Evolutionary conservation across 2,329 filamentous ascomycete species (phyloP).

Genomic region (Pseudogymnoascus sp.): DNA sequence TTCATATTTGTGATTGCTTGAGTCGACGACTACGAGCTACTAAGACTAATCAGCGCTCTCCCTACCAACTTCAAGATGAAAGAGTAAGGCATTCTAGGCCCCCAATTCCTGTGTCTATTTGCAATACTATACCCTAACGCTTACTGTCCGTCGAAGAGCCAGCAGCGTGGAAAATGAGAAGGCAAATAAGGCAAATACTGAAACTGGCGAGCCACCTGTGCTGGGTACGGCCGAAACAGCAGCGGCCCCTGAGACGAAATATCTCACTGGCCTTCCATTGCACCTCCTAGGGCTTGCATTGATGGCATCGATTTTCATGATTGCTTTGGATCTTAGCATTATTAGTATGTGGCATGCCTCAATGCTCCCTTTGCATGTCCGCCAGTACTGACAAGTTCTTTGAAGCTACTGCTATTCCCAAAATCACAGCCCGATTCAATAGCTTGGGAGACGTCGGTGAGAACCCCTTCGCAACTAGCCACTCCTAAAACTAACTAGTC

Average conservation of each 20-base stretch:
- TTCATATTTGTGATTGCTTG: not conserved
- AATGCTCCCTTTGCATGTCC: not conserved
- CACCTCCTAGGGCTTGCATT: not conserved
- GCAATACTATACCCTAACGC: not conserved
- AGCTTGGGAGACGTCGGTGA: conserved; percentile 16
- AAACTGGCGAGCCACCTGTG: not conserved
- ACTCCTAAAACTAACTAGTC: not conserved
- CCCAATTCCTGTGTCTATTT: not conserved
- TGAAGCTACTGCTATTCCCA: conserved; percentile 14
- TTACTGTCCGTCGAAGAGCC: not conserved
- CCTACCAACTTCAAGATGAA: not conserved
- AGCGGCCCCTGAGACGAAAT: conserved; percentile 15
- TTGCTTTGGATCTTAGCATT: conserved; percentile 32
- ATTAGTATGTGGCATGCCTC: not conserved
- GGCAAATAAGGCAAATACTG: not conserved
- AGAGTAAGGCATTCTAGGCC: not conserved
- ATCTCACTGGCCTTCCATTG: not conserved
- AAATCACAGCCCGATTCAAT: conserved; percentile 19
- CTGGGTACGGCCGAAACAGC: not conserved
- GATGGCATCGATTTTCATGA: conserved; percentile 30
- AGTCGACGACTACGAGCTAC: not conserved
- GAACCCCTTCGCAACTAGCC: not conserved
- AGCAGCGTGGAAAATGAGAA: not conserved
- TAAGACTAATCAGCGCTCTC: no score
- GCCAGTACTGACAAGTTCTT: not conserved